Evolutionary conservation across 495 filamentous ascomycete genomes (phyloP).

Genomic region (Aspergillus kassunensis): DNA sequence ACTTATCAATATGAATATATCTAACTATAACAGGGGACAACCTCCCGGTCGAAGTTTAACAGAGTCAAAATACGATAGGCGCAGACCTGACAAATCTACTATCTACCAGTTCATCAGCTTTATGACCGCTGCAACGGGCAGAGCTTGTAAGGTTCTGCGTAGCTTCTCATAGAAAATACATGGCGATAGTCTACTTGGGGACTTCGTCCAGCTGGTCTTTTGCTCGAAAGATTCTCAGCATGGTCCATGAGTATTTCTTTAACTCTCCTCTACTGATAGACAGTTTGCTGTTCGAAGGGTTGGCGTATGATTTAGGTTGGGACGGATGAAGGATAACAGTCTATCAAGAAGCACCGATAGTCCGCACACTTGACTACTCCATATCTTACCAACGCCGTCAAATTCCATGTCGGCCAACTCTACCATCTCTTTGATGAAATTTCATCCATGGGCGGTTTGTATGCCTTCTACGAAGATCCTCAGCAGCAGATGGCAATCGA

Average conservation of each 20-base stretch:
- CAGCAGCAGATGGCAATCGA: conserved; percentile 19
- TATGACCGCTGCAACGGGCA: conserved; percentile 26
- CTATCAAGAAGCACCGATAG: conserved; percentile 22
- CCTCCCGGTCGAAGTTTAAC: neutral
- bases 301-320: conserved; percentile 40
- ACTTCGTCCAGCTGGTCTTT: conserved; percentile 49
- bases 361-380: conserved; percentile 38
- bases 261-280: conserved; percentile 31
- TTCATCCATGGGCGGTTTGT: conserved; percentile 35
- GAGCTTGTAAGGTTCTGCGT: conserved; percentile 23
- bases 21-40: conserved; percentile 1
- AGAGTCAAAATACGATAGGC: conserved; percentile 4
- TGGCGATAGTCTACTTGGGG: conserved; percentile 39
- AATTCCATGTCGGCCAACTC: conserved; percentile 41
- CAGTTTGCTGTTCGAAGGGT: conserved; percentile 35
- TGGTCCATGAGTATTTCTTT: conserved; percentile 36
- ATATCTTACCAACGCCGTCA: conserved; percentile 42
- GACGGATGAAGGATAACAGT: conserved; percentile 30
- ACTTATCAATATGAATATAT: neutral
- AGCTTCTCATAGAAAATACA: neutral
- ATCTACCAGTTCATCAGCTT: conserved; percentile 33
- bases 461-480: conserved; percentile 31
- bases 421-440: conserved; percentile 45
- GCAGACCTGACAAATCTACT: conserved; percentile 35
- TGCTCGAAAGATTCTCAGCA: conserved; percentile 35